A percentile compares a stretch with the other conserved stretches of the same genome.
phyloP scores from a whole-genome alignment of 225 moss, liverwort and hornwort genomes.

The Sphagnum contortum region DNA sequence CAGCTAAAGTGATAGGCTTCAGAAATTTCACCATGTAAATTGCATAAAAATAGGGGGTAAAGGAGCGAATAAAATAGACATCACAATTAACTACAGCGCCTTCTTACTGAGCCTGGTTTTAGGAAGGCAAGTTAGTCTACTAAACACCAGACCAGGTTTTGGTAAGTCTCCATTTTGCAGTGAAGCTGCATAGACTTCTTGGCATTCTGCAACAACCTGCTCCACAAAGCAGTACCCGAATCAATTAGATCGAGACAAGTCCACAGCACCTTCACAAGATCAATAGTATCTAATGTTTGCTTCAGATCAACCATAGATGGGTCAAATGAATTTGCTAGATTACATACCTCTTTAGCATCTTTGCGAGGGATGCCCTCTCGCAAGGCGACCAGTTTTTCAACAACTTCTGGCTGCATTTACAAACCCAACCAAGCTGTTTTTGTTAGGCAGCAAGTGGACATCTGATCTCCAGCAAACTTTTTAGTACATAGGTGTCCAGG shows the following conservation, averaged over 20 bases:
- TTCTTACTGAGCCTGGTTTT: conserved; percentile 46
- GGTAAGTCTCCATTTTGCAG: conserved; percentile 74
- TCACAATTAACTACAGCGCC: background rate
- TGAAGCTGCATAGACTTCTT: conserved; percentile 62
- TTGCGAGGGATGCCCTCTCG: conserved; percentile 96
- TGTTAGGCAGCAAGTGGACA: too few species aligned
- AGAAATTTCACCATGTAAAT: too few species aligned
- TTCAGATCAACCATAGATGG: too few species aligned
- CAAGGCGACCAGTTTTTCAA: conserved; percentile 94
- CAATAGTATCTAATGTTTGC: too few species aligned
- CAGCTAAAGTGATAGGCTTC: too few species aligned
- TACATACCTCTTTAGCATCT: conserved; percentile 81
- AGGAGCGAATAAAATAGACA: too few species aligned
- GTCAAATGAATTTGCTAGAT: background rate
- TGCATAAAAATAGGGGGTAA: too few species aligned
- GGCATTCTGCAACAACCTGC: conserved; percentile 93
- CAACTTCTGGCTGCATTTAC: conserved; percentile 80
- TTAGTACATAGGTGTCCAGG: too few species aligned
- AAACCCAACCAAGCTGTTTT: background rate
- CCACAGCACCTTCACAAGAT: too few species aligned
- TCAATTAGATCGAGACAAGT: too few species aligned
- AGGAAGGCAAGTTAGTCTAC: conserved; percentile 86
- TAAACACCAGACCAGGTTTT: conserved; percentile 93
- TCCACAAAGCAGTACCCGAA: conserved; percentile 4
- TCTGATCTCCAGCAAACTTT: too few species aligned